These are phyloP conservation scores for Coemansia sp. DNA, from an alignment of 192 early-diverging fungal species.

Conservation along the genomic window DNA sequence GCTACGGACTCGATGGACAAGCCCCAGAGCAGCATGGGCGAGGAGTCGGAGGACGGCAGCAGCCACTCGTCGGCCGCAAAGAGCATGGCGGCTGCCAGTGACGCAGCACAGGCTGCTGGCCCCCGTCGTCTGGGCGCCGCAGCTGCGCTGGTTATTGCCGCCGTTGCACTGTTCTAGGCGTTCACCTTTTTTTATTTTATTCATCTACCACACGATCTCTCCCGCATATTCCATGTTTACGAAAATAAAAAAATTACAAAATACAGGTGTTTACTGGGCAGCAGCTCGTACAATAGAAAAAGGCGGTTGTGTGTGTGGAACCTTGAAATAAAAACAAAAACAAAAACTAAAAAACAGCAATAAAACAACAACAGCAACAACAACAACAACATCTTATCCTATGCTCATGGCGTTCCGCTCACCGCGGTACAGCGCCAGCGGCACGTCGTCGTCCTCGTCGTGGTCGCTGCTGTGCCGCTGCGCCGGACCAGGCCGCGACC, in stretches of 20 bases:
- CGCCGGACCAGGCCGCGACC: constrained; percentile 1
- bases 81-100: constrained; percentile 1
- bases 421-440: constrained; percentile 56
- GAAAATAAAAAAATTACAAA: too few species aligned
- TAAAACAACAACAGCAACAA: not conserved
- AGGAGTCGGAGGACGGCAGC: constrained; percentile 16
- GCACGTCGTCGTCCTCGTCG: constrained; percentile 65
- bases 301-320: not conserved
- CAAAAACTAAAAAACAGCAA: too few species aligned
- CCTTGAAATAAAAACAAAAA: too few species aligned
- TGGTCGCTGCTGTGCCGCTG: constrained; percentile 21
- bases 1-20: not conserved
- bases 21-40: constrained; percentile 10
- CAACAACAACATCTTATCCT: constrained; percentile 4
- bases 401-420: constrained; percentile 49
- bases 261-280: too few species aligned
- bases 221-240: too few species aligned
- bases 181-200: not conserved
- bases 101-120: not conserved
- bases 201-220: too few species aligned
- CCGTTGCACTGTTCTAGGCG: constrained; percentile 2
- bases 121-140: not conserved
- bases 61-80: not conserved
- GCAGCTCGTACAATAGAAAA: not conserved
- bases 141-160: not conserved